Conservation (phyloP, 2,329 filamentous ascomycete genomes). For the Oidium heveae region DNA sequence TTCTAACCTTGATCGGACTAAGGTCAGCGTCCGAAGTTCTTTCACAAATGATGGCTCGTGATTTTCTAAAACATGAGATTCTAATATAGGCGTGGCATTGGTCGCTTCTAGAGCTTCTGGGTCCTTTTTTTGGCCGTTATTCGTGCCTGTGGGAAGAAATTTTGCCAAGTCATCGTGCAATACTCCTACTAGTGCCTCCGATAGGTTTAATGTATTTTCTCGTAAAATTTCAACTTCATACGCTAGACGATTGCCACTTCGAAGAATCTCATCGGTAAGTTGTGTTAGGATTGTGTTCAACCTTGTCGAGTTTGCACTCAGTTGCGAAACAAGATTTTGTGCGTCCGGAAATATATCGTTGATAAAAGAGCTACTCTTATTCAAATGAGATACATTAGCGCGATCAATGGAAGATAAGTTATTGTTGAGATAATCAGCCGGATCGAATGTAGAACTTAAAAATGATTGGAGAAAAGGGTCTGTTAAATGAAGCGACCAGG, state of each 20-base stretch:
- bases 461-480: slow-evolving; percentile 56
- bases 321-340: slow-evolving; percentile 61
- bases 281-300: slow-evolving; percentile 62
- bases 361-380: slow-evolving; percentile 25
- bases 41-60: slow-evolving; percentile 42
- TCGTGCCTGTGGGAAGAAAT: slow-evolving; percentile 34
- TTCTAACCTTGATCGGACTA: slow-evolving; percentile 65
- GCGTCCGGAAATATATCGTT: slow-evolving; percentile 59
- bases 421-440: slow-evolving; percentile 64
- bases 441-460: slow-evolving; percentile 51
- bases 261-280: slow-evolving; percentile 80
- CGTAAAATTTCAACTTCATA: slow-evolving; percentile 86
- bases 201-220: slow-evolving; percentile 64
- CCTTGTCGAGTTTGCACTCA: slow-evolving; percentile 69
- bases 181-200: slow-evolving; percentile 50
- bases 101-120: slow-evolving; percentile 4
- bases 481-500: slow-evolving; percentile 32
- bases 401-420: slow-evolving; percentile 37
- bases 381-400: slow-evolving; percentile 3
- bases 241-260: slow-evolving; percentile 64
- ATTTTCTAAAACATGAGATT: slow-evolving; percentile 4
- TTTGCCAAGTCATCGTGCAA: slow-evolving; percentile 45
- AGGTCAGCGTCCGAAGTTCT: slow-evolving; percentile 57
- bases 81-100: slow-evolving; percentile 9
- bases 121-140: slow-evolving; percentile 9